phyloP scores from a whole-genome alignment of 164 flowering plant species.

The Magnolia sinica region DNA sequence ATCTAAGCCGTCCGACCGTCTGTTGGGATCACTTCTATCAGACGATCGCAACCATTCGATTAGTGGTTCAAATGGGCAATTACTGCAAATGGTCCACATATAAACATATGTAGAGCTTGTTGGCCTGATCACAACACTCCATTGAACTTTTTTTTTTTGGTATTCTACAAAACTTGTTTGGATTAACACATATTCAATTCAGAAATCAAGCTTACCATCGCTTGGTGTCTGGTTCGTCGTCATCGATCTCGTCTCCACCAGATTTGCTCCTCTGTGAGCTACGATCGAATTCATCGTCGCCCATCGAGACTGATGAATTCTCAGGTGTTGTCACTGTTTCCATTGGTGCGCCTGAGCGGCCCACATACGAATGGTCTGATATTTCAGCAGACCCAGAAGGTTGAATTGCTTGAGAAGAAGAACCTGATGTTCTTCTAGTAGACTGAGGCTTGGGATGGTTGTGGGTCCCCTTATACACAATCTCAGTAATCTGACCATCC shows the following conservation, averaged over 20 bases:
- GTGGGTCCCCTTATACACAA: conserved; percentile 80
- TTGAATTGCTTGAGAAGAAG: conserved; percentile 34
- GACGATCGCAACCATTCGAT: too few species aligned
- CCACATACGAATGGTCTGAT: conserved; percentile 26
- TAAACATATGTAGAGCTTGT: too few species aligned
- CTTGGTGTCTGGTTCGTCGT: conserved; percentile 70
- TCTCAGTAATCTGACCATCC: conserved; percentile 82
- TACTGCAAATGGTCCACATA: too few species aligned
- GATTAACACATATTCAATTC: too few species aligned
- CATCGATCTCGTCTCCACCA: conserved; percentile 57
- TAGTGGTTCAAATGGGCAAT: too few species aligned
- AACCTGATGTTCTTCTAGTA: conserved; percentile 36
- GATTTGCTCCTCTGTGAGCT: conserved; percentile 51
- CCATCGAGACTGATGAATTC: conserved; percentile 63
- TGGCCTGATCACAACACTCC: too few species aligned
- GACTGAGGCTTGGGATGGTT: conserved; percentile 83
- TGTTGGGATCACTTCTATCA: too few species aligned
- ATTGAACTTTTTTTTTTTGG: too few species aligned
- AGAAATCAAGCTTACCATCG: conserved; percentile 49
- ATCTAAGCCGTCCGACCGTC: too few species aligned
- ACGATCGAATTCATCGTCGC: conserved; percentile 64
- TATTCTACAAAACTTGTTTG: too few species aligned
- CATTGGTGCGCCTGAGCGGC: conserved; percentile 14
- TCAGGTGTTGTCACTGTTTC: conserved; percentile 55
- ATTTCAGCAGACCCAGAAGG: conserved; percentile 18